These are phyloP conservation scores for Prorocentrum cordatum DNA, from an alignment of 169 alveolate species.

Conservation along the genomic window DNA sequence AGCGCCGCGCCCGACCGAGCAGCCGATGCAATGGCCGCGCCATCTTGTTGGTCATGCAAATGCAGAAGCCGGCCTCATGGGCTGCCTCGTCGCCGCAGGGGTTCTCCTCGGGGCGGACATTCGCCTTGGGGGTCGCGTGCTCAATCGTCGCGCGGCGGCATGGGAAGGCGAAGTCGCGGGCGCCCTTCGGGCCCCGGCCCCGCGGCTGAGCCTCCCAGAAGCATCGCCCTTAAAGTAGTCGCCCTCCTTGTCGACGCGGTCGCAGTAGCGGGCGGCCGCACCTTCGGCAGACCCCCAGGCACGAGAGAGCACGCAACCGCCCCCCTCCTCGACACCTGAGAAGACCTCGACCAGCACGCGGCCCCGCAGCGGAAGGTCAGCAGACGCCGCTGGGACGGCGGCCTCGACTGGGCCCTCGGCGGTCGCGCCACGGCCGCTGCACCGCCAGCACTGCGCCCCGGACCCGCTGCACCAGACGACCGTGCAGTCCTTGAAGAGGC, in stretches of 20 bases:
- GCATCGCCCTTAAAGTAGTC: background rate
- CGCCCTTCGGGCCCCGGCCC: background rate
- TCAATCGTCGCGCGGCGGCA: no score
- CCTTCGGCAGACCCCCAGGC: background rate
- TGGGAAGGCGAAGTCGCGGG: background rate
- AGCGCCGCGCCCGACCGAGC: background rate
- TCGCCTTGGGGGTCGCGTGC: no score
- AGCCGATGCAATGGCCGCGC: background rate
- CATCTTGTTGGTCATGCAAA: no score
- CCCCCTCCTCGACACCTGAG: background rate
- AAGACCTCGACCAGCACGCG: background rate
- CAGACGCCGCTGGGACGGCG: no score
- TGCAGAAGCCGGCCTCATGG: no score
- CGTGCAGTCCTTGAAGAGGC: background rate
- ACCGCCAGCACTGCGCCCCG: background rate
- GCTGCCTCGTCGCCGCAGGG: no score
- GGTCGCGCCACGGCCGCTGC: background rate
- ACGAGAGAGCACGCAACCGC: background rate
- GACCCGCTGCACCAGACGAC: background rate
- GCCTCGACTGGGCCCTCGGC: background rate
- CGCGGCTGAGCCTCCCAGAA: background rate
- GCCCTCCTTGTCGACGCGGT: background rate
- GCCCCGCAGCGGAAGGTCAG: background rate
- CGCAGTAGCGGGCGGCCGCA: background rate
- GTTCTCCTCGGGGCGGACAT: no score